Evolutionary conservation across 2,329 filamentous ascomycete species (phyloP), one percentile per base, ranked within the genome.

Genomic region (Fusarium anguioides): DNA sequence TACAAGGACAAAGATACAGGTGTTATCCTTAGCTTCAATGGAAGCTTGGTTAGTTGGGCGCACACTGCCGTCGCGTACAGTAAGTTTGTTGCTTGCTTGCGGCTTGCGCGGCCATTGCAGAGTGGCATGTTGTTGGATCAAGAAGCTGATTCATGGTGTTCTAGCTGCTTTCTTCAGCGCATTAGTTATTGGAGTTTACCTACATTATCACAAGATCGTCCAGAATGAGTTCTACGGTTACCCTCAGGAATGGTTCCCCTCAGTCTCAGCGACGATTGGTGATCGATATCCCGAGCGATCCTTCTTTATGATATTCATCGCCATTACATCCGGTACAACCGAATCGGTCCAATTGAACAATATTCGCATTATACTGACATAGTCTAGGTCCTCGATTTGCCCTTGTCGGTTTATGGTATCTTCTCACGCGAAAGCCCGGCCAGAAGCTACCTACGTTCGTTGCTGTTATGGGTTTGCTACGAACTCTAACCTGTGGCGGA

Each of bases 151-250:
- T 18, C 20, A 8, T 53, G 8, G 20, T 47, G n/a, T 42, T 66
- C 37, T 71, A 93, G 91, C 86, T 74, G 94, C 95, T 57, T 98
- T 98, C 76, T 68, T 97, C 67, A 93, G 93, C 76, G 95, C 95
- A 60, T 84, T 98, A 69, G 78, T 95, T 55, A 89, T 97, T 64
- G 95, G 95, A 69, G 83, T 90, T 55, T 86, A 84, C 54, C 86
- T 99, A 46, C 96, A 99, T 81, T 98, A 96, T 81, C 87, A 91
- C 76, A 99, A 99, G 83, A 99, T 99, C 72, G 96, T 99, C 55
- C 85, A 97, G 80, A 99, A 99, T 80, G 94, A 99, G 80, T 92
- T 94, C 82, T 97, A 94, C 79, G 93, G 93, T 72, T 97, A 96
- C 76, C 94, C 94, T 3, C 84, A 97, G 71, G 94, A 97, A 83